Evolutionary conservation across 2,329 filamentous ascomycete species (phyloP), one percentile per base, ranked within the genome.

Genomic region (Ceratocystis smalleyi): DNA sequence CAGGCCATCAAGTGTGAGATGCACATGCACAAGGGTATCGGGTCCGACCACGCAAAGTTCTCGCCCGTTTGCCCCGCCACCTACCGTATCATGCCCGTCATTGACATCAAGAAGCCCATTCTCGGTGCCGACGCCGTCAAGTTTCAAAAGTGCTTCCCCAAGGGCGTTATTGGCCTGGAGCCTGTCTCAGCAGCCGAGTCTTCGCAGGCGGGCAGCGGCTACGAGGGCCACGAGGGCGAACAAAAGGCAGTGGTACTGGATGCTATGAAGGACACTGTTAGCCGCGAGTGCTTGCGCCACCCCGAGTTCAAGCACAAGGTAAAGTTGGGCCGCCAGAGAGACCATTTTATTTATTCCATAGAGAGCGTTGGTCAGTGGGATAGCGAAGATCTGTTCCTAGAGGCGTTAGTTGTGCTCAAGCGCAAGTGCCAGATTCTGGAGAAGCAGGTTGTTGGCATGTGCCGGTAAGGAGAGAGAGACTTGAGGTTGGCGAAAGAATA

Each of bases 341-440:
- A 99, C 74, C 95, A 99, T 77, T 99, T 99, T 75, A 97, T 99
- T 75, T 99, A 94, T 79, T 87, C 85, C 64, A 81, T 99, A 43
- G 94, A 99, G 79, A 96, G 91, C 78, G 87, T 90, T 0, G 95
- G 94, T 5, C 94, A 99, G 77, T 95, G 90, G 79, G 86, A 94
- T 66, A 96, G 91, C 72, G 92, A 97, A 71, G 86, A 91, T 75
- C 79, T 99, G 68, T 97, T 99, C 78, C 75, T 99, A 65, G 91
- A 97, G 76, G 85, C 89, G 32, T 82, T 99, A 61, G 88, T 87
- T 76, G 79, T 90, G 69, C 77, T 99, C 68, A 96, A 91, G 78
- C 79, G 83, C 70, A 97, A 97, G 79, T 94, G 89, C 69, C 77
- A 84, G 72, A 80, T 81, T 70, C 79, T 92, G 68, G 85, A 87